phyloP scores from a whole-genome alignment of 2,329 filamentous ascomycete species.

The Trichothecium roseum region DNA sequence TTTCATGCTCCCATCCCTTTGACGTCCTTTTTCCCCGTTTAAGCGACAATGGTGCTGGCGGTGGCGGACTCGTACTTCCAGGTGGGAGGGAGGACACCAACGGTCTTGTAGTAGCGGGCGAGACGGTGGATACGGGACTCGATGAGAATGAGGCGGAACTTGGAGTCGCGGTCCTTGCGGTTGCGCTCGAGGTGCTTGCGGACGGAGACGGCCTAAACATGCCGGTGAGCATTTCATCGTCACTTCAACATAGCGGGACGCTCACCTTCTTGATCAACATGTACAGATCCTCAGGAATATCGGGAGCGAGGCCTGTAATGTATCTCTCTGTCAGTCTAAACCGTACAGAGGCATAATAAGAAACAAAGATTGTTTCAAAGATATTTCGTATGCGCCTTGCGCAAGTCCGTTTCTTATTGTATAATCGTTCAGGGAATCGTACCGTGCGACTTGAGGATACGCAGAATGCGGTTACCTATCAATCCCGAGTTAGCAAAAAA shows the following conservation, averaged over 20 bases:
- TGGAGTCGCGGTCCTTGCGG: conserved; percentile 99
- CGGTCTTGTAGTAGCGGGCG: conserved; percentile 99
- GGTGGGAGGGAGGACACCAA: conserved; percentile 73
- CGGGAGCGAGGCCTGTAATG: conserved; percentile 83
- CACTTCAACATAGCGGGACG: background rate
- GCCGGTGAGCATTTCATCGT: conserved; percentile 14
- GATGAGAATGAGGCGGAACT: conserved; percentile 99
- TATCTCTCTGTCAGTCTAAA: conserved; percentile 91
- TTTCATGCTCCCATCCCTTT: conserved; percentile 2
- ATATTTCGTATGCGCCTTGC: conserved; percentile 15
- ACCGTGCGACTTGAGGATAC: conserved; percentile 97
- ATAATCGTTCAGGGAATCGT: conserved; percentile 42
- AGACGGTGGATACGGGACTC: conserved; percentile 99
- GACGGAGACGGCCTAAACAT: conserved; percentile 78
- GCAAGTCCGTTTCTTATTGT: conserved; percentile 14
- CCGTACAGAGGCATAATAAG: conserved; percentile 70
- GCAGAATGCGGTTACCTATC: conserved; percentile 98
- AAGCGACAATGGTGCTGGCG: conserved; percentile 86
- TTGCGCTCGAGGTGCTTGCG: conserved; percentile 99
- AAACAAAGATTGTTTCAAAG: conserved; percentile 4
- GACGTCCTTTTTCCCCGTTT: conserved; percentile 30
- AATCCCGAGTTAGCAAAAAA: conserved; percentile 24
- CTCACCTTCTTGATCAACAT: conserved; percentile 99
- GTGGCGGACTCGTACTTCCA: conserved; percentile 99
- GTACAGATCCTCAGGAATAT: conserved; percentile 99